Percentiles rank a stretch among this genome's conserved stretches.
These are phyloP conservation scores for Fusarium verrucosum DNA, from an alignment of 2,329 filamentous ascomycete genomes.

Conservation along the genomic window DNA sequence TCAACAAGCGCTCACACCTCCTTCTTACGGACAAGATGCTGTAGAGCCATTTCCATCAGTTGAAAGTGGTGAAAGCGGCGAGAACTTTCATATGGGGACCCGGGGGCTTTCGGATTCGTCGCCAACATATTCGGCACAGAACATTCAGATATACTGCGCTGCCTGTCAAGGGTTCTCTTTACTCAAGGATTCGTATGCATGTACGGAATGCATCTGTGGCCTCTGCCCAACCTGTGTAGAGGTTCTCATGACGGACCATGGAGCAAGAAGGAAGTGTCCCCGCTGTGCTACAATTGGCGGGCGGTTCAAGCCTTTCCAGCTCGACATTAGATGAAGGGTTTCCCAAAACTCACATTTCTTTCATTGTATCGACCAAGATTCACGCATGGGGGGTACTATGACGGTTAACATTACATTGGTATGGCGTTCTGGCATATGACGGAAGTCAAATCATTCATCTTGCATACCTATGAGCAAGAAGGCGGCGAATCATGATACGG, in stretches of 20 bases:
- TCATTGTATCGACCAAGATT: conserved; percentile 18
- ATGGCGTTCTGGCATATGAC: conserved; percentile 42
- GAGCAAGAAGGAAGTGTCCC: conserved; percentile 79
- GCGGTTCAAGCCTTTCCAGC: conserved; percentile 84
- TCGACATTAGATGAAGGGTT: conserved; percentile 74
- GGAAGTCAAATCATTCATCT: conserved; percentile 34
- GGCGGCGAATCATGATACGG: conserved; percentile 35
- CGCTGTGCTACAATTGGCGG: conserved; percentile 81
- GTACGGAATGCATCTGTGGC: conserved; percentile 95
- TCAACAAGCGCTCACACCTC: conserved; percentile 89
- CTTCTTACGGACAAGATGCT: conserved; percentile 71
- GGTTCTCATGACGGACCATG: conserved; percentile 78
- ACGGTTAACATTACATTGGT: conserved; percentile 38
- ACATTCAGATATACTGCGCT: conserved; percentile 91
- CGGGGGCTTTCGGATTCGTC: conserved; percentile 76
- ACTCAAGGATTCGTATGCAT: conserved; percentile 87
- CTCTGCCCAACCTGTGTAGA: conserved; percentile 90
- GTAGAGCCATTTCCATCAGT: conserved; percentile 89
- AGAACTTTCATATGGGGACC: conserved; percentile 75
- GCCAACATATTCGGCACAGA: conserved; percentile 75
- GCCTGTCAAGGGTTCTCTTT: conserved; percentile 81
- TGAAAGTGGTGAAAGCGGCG: conserved; percentile 78
- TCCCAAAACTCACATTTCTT: conserved; percentile 35
- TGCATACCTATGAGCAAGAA: conserved; percentile 36
- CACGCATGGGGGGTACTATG: conserved; percentile 15